Conservation (phyloP, 805 yeast species). For the Jamesozyma piceae region DNA sequence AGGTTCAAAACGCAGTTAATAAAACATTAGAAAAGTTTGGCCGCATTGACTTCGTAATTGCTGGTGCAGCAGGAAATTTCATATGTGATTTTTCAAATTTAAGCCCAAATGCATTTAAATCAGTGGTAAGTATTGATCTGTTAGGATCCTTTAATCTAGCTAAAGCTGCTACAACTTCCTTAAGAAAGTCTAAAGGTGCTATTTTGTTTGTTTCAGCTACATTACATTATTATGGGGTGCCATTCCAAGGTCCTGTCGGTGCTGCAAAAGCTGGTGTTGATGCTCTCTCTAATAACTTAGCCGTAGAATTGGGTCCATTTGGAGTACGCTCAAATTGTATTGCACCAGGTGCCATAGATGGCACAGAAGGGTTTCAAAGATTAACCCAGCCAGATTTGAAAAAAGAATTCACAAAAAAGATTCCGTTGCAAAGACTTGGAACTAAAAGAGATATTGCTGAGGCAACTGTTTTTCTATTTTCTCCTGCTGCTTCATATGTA, state of each 20-base stretch:
- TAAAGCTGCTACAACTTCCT: conserved; percentile 66
- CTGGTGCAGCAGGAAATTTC: conserved; percentile 96
- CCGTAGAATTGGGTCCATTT: conserved; percentile 85
- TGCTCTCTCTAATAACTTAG: conserved; percentile 71
- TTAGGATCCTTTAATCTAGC: conserved; percentile 84
- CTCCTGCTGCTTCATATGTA: conserved; percentile 70
- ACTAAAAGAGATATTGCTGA: conserved; percentile 73
- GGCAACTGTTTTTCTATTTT: conserved; percentile 73
- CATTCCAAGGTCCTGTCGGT: conserved; percentile 81
- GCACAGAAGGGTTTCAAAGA: conserved; percentile 77
- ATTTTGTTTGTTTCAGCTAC: conserved; percentile 81
- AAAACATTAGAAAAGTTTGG: conserved; percentile 62
- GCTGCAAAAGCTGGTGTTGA: conserved; percentile 97
- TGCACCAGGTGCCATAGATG: conserved; percentile 86
- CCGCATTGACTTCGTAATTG: conserved; percentile 74
- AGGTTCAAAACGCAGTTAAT: conserved; percentile 55
- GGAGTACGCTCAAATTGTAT: conserved; percentile 77
- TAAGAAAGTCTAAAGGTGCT: conserved; percentile 58
- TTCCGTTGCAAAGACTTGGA: conserved; percentile 59
- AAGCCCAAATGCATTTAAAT: conserved; percentile 77
- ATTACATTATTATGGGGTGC: conserved; percentile 79
- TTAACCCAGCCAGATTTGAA: conserved; percentile 39
- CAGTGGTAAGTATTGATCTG: conserved; percentile 79
- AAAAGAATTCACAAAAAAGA: conserved; percentile 34
- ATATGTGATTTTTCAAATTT: conserved; percentile 68